Evolutionary conservation across 495 filamentous ascomycete genomes (phyloP).

Genomic region (Hyaloscypha hepaticicola): DNA sequence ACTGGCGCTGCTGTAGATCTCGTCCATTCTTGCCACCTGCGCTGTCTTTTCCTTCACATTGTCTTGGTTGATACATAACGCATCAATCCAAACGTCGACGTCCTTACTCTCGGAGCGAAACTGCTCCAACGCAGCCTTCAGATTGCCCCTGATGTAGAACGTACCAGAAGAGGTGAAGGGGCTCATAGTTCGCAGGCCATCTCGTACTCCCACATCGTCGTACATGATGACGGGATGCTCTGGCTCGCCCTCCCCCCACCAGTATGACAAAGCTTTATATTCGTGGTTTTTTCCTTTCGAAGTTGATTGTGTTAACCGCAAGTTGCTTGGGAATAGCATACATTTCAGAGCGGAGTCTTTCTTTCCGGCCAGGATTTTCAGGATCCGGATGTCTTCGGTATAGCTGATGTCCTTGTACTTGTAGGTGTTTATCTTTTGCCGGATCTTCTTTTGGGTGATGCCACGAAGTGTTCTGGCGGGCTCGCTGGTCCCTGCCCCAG

Average conservation of each 20-base stretch:
- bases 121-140: slow-evolving; percentile 6
- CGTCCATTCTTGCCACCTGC: slow-evolving; percentile 29
- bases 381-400: slow-evolving; percentile 10
- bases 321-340: slow-evolving; percentile 6
- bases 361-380: slow-evolving; percentile 8
- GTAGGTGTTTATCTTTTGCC: background rate
- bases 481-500: too few species aligned
- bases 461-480: too few species aligned
- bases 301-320: background rate
- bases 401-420: background rate
- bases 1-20: slow-evolving; percentile 30
- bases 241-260: background rate
- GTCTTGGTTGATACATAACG: slow-evolving; percentile 13
- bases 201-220: background rate
- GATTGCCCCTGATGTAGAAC: slow-evolving; percentile 9
- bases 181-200: slow-evolving; percentile 1
- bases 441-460: too few species aligned
- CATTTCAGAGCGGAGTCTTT: background rate
- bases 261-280: slow-evolving; percentile 3
- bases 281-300: background rate
- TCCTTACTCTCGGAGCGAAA: slow-evolving; percentile 13
- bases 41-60: slow-evolving; percentile 11
- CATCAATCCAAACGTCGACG: slow-evolving; percentile 11
- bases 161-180: background rate
- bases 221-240: slow-evolving; percentile 10